Percentiles rank a stretch among this genome's conserved stretches.
Conservation (phyloP, 495 filamentous ascomycete species). For the Apodospora peruviana region DNA sequence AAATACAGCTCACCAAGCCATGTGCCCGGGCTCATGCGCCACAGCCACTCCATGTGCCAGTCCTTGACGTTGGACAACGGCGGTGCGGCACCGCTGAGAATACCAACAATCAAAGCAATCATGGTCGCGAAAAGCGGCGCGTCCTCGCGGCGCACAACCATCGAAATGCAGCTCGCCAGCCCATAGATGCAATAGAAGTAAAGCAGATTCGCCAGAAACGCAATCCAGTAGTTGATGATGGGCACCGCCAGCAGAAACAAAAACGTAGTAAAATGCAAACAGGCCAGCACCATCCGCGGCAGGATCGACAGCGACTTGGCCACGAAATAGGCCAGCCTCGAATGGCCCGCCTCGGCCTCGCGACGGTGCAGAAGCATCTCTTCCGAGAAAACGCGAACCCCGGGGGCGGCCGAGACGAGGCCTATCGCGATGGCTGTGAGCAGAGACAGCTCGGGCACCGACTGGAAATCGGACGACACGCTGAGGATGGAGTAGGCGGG, state of each 20-base stretch:
- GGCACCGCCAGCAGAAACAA: slow-evolving; percentile 46
- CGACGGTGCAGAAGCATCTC: slow-evolving; percentile 49
- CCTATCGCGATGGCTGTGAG: slow-evolving; percentile 48
- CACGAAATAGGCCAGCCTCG: slow-evolving; percentile 48
- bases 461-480: slow-evolving; percentile 40
- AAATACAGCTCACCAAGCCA: slow-evolving; percentile 57
- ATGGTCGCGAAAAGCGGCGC: slow-evolving; percentile 46
- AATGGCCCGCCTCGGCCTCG: slow-evolving; percentile 50
- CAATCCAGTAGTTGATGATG: slow-evolving; percentile 36
- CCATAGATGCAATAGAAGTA: slow-evolving; percentile 58
- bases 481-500: slow-evolving; percentile 47
- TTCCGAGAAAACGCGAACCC: slow-evolving; percentile 51
- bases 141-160: slow-evolving; percentile 43
- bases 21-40: slow-evolving; percentile 45
- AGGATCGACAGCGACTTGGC: slow-evolving; percentile 49
- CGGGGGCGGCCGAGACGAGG: slow-evolving; percentile 48
- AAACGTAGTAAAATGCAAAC: slow-evolving; percentile 50
- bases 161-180: slow-evolving; percentile 44
- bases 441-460: slow-evolving; percentile 44
- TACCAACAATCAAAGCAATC: slow-evolving; percentile 40
- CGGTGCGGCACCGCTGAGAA: slow-evolving; percentile 46
- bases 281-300: slow-evolving; percentile 43
- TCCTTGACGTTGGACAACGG: slow-evolving; percentile 38
- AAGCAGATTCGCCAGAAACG: slow-evolving; percentile 43
- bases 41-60: slow-evolving; percentile 54